Percentiles rank a stretch among this genome's conserved stretches.
These are phyloP conservation scores for Sicyos baderoa DNA, from an alignment of 306 rosid genomes.

Conservation along the genomic window DNA sequence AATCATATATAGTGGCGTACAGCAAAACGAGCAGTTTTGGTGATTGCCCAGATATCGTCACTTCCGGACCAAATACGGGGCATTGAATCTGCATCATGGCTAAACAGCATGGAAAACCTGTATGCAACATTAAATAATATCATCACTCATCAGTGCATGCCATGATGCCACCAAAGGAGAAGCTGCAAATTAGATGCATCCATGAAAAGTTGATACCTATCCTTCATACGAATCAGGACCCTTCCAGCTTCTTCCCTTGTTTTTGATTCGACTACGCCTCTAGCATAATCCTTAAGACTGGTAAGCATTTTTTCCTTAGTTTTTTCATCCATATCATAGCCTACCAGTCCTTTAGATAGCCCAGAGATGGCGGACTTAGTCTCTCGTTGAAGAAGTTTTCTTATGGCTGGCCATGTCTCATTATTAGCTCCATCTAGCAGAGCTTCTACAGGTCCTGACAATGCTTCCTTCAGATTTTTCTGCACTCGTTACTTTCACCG, in stretches of 20 bases:
- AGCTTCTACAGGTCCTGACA: constrained; percentile 76
- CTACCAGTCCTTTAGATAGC: constrained; percentile 54
- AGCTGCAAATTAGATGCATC: not conserved
- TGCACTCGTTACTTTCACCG: constrained; percentile 32
- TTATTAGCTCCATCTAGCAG: constrained; percentile 80
- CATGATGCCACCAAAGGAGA: not conserved
- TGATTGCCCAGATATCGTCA: constrained; percentile 85
- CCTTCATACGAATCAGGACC: constrained; percentile 87
- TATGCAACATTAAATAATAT: constrained; percentile 18
- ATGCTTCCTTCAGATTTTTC: constrained; percentile 65
- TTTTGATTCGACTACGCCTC: constrained; percentile 70
- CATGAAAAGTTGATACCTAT: constrained; percentile 41
- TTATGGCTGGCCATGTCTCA: constrained; percentile 86
- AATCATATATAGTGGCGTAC: constrained; percentile 37
- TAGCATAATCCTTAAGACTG: constrained; percentile 54
- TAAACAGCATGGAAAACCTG: constrained; percentile 86
- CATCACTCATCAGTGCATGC: not conserved
- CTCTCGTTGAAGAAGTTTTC: constrained; percentile 66
- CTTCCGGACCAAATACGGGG: constrained; percentile 97
- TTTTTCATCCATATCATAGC: constrained; percentile 71
- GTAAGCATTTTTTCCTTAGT: constrained; percentile 38
- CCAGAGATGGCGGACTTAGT: constrained; percentile 63
- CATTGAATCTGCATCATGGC: constrained; percentile 92
- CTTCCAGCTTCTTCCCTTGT: constrained; percentile 96
- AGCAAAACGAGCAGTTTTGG: constrained; percentile 81